Evolutionary conservation across 495 filamentous ascomycete genomes (phyloP), one percentile per base, ranked within the genome.

Genomic region (Lasiosphaeria hispida): DNA sequence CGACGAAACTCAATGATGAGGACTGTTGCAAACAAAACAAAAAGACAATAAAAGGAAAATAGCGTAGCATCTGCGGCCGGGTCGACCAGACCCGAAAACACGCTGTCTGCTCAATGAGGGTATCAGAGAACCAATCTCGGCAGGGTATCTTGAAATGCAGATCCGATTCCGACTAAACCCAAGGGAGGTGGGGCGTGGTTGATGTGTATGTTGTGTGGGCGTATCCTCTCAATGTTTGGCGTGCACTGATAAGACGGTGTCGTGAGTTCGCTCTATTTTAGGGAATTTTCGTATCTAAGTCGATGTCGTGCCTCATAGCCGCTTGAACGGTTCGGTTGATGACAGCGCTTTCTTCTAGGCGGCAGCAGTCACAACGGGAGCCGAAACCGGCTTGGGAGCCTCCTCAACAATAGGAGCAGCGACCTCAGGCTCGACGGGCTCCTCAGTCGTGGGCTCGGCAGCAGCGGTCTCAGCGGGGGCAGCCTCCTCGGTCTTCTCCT

Each of bases 121-220:
- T 77, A 79, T 77, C 73, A 75, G 73, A 66, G 71, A 72, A 75
- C 70, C 74, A 77, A 72, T 77, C 74, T 77, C 63, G 72, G 68
- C 65, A 69, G 76, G 77, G 77, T 79, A 77, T 79, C 76, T 78
- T 73, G 73, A 80, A 79, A 80, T 79, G 77, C 77, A 80, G 73
- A 79, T 74, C 77, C 74, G 74, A 67, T 70, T 72, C 73, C 74
- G 72, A 71, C 73, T 73, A 73, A 73, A 72, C 66, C 75, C 70
- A 61, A 69, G 64, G 65, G 63, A 68, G 63, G 66, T 65, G 48
- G 14, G 35, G 52, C 15, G 23, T 45, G n/a, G n/a, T n/a, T n/a
- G n/a, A n/a, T 23, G 34, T 34, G 42, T 45, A 35, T 45, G 52
- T 63, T 58, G 61, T 61, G 67, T 54, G 61, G 53, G 62, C 53